Evolutionary conservation across 352 stramenopile genomes (phyloP).

Genomic region (Phytophthora aleatoria): DNA sequence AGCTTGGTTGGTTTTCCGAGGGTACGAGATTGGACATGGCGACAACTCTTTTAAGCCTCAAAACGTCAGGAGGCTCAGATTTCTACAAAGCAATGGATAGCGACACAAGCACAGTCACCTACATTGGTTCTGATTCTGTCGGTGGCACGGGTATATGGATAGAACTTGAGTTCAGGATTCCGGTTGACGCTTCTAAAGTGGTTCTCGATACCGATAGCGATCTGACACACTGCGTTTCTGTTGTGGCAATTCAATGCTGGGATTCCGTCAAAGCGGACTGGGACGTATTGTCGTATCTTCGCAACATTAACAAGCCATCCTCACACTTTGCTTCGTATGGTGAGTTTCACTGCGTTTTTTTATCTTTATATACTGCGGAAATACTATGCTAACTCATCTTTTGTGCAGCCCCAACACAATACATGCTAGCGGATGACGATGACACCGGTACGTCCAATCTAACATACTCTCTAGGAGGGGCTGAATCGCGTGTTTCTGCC

Average conservation of each 20-base stretch:
- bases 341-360: slow-evolving; percentile 10
- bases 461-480: slow-evolving; percentile 15
- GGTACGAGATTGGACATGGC: slow-evolving; percentile 20
- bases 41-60: slow-evolving; percentile 3
- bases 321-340: slow-evolving; percentile 31
- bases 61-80: slow-evolving; percentile 28
- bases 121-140: slow-evolving; percentile 10
- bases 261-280: slow-evolving; percentile 16
- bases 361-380: neutral
- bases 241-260: slow-evolving; percentile 37
- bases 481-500: slow-evolving; percentile 4
- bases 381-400: slow-evolving; percentile 3
- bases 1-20: slow-evolving; percentile 40
- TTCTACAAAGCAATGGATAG: slow-evolving; percentile 27
- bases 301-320: slow-evolving; percentile 18
- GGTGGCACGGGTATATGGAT: slow-evolving; percentile 29
- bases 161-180: slow-evolving; percentile 27
- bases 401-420: slow-evolving; percentile 18
- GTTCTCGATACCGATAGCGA: slow-evolving; percentile 24
- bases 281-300: slow-evolving; percentile 30
- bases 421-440: slow-evolving; percentile 32
- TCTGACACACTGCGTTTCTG: slow-evolving; percentile 20
- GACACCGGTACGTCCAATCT: slow-evolving; percentile 18
- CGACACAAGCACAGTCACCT: slow-evolving; percentile 30
- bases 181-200: slow-evolving; percentile 39